Percentiles rank a stretch among this genome's conserved stretches.
These are phyloP conservation scores for Pseudozyma sp. DNA, from an alignment of 1,284 basidiomycete species.

Conservation along the genomic window DNA sequence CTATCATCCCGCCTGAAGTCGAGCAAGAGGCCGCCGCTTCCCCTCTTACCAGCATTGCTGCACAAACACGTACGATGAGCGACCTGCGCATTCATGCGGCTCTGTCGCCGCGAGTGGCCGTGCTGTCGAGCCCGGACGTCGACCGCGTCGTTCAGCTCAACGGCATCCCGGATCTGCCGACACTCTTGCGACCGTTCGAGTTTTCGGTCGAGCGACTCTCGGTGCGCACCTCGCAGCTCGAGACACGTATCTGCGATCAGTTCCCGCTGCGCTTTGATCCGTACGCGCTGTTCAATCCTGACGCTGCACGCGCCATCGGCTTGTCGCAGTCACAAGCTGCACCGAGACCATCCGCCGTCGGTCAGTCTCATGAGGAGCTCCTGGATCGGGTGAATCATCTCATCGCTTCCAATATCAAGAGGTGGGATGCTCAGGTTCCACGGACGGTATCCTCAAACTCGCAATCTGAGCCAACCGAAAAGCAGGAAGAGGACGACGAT, in stretches of 20 bases:
- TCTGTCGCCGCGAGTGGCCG: slow-evolving; percentile 61
- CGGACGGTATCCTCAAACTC: background rate
- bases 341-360: slow-evolving; percentile 20
- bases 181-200: slow-evolving; percentile 63
- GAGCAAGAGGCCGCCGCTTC: background rate
- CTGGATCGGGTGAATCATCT: slow-evolving; percentile 52
- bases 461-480: background rate
- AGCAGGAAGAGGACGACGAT: slow-evolving; percentile 4
- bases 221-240: slow-evolving; percentile 64
- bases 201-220: slow-evolving; percentile 46
- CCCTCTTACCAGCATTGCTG: background rate
- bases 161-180: slow-evolving; percentile 50
- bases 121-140: slow-evolving; percentile 61
- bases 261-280: slow-evolving; percentile 64
- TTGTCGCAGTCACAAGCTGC: slow-evolving; percentile 7
- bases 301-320: slow-evolving; percentile 19
- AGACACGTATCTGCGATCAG: slow-evolving; percentile 45
- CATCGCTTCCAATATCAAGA: slow-evolving; percentile 52
- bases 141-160: slow-evolving; percentile 48
- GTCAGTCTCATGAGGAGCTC: slow-evolving; percentile 29
- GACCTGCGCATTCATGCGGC: slow-evolving; percentile 56
- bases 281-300: slow-evolving; percentile 46
- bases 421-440: slow-evolving; percentile 35
- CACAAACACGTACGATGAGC: slow-evolving; percentile 20
- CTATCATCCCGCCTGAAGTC: background rate